Conservation (phyloP, 306 rosid species). For the Cucurbita maxima region DNA sequence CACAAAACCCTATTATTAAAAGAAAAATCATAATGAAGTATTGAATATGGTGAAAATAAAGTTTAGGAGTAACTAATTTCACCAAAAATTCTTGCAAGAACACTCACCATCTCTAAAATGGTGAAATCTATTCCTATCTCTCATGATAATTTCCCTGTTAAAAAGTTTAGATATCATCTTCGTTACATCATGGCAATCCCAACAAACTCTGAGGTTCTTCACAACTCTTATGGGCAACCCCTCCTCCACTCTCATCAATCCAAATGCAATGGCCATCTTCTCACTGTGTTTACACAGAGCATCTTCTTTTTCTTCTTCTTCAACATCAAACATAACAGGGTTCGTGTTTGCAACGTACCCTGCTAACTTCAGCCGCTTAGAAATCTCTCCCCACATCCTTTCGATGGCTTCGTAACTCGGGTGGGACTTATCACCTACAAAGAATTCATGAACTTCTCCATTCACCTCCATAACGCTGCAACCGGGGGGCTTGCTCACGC, state of each 20-base stretch:
- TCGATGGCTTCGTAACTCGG: constrained; percentile 33
- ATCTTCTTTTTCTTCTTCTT: constrained; percentile 48
- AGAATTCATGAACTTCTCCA: constrained; percentile 57
- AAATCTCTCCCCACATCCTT: constrained; percentile 35
- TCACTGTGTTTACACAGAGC: constrained; percentile 37
- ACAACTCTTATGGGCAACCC: constrained; percentile 26
- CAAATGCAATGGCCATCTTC: constrained; percentile 50
- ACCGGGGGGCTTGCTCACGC: constrained; percentile 47
- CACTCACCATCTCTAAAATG: constrained; percentile 34
- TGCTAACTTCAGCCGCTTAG: constrained; percentile 19
- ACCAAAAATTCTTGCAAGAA: constrained; percentile 46
- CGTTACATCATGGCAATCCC: constrained; percentile 45
- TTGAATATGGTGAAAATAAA: background rate
- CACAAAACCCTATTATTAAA: background rate
- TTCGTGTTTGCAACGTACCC: constrained; percentile 37
- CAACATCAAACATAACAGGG: constrained; percentile 43
- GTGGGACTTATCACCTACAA: constrained; percentile 45
- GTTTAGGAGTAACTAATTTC: background rate
- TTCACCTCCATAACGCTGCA: constrained; percentile 49
- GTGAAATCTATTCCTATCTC: constrained; percentile 47
- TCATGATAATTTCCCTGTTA: constrained; percentile 25
- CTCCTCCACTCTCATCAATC: constrained; percentile 27
- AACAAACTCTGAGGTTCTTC: constrained; percentile 33
- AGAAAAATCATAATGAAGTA: background rate
- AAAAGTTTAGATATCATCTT: constrained; percentile 33